Evolutionary conservation across 108 stramenopile species (phyloP), one percentile per base, ranked within the genome.

Genomic region (Nitzschia palea): DNA sequence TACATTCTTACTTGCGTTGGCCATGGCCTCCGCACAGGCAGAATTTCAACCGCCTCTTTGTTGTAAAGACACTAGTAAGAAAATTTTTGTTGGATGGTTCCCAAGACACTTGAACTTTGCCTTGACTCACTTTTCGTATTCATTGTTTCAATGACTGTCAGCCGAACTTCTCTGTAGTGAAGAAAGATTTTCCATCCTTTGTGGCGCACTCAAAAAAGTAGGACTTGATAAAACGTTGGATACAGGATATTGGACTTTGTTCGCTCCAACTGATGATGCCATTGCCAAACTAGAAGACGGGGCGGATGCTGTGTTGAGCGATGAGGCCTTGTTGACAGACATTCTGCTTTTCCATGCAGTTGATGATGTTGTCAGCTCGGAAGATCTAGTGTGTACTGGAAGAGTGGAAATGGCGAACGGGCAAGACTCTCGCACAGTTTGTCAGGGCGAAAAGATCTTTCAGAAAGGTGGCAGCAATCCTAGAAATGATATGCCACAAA

Each of bases 371-470:
- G 47, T 54, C 42, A 6, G 27, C 12, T 57, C 15, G 28, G n/a
- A 33, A 8, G 44, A 42, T 23, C 31, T 73, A 5, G 35, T 69
- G 0, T 68, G 65, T 43, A 71, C 40, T 4, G 69, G 27, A 12
- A 61, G 32, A 37, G 48, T 81, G 10, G 64, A 81, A 62, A 78
- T 73, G 57, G 71, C 74, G 29, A 79, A 72, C 23, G 71, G 76
- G 17, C 29, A 59, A 43, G 30, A 55, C 0, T 67, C 37, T 14
- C 63, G 70, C 9, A 77, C 69, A 6, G 65, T 71, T 9, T 62
- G 70, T 28, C n/a, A 3, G 10, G 28, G 26, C 30, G 26, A 29
- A 8, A 22, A 42, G 9, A 20, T 31, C 3, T n/a, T n/a, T 40
- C 75, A 70, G 65, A 59, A 50, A 12, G 75, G 75, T 34, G 56